Base-by-base conservation (phyloP, 208 protist species). In the Histomonas meleagridis region DNA sequence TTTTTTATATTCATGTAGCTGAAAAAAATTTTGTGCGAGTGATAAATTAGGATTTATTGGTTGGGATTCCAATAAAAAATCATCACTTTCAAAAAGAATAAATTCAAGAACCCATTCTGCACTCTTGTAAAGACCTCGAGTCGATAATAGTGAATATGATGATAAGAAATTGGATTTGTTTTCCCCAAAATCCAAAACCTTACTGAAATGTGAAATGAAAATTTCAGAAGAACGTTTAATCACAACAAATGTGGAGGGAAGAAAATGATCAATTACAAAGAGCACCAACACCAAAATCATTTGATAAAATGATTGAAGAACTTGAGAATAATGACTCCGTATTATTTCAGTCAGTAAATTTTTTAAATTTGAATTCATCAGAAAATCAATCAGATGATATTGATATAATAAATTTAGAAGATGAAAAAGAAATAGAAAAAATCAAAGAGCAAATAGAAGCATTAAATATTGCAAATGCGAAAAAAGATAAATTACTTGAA, bases 181-280 rank as follows among this genome's bases (percentile, higher is more conserved):
- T n/a, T n/a, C n/a, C n/a, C n/a, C n/a, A n/a, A n/a, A n/a, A n/a
- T n/a, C n/a, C n/a, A n/a, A n/a, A n/a, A n/a, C n/a, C n/a, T n/a
- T n/a, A n/a, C n/a, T n/a, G n/a, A n/a, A n/a, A n/a, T n/a, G n/a
- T n/a, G n/a, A n/a, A n/a, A n/a, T n/a, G n/a, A n/a, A n/a, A n/a
- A n/a, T n/a, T n/a, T n/a, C n/a, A n/a, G n/a, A n/a, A n/a, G n/a
- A n/a, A n/a, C n/a, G n/a, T n/a, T n/a, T n/a, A n/a, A n/a, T n/a
- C n/a, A 69, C 60, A 69, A 26, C 7, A 79, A 86, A 86, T 86
- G 76, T 86, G 76, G 76, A 55, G 55, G 10, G 76, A 86, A 55
- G 46, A 86, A 32, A 46, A 86, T 57, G 38, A 86, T 43, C 76
- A 86, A 38, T 86, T 86, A 55, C 26, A 55, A 2, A 51, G 76